phyloP scores from a whole-genome alignment of 257 asterid species.

The Ballota nigra region DNA sequence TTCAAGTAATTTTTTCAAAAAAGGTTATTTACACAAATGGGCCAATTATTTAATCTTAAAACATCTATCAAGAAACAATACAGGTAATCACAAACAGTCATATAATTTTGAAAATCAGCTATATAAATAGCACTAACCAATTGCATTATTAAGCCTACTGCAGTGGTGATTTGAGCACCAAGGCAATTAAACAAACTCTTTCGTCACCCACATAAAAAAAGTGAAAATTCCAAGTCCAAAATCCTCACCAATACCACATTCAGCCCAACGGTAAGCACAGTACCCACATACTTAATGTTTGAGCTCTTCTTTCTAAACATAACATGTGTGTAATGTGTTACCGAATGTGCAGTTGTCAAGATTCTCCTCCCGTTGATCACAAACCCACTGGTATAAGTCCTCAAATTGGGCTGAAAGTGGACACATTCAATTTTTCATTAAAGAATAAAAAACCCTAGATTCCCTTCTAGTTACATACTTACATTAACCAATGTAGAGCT shows the following conservation, averaged over 20 bases:
- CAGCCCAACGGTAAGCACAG: constrained; percentile 61
- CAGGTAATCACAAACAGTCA: not conserved
- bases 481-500: constrained; percentile 15
- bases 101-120: not conserved
- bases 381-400: constrained; percentile 59
- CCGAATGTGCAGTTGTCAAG: constrained; percentile 66
- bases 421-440: constrained; percentile 60
- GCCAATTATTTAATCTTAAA: not conserved
- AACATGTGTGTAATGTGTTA: constrained; percentile 60
- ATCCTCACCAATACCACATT: constrained; percentile 56
- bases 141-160: not conserved
- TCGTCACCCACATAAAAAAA: not conserved
- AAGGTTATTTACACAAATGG: not conserved
- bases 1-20: not conserved
- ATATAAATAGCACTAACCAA: not conserved
- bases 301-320: constrained; percentile 61
- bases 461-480: constrained; percentile 24
- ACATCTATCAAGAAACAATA: constrained; percentile 2
- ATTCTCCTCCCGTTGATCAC: constrained; percentile 52
- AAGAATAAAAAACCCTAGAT: constrained; percentile 44
- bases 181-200: not conserved
- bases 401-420: constrained; percentile 52
- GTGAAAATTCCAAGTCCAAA: not conserved
- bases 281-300: constrained; percentile 52
- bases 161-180: not conserved